A percentile compares a stretch with the other conserved stretches of the same genome.
Evolutionary conservation across 257 asterid genomes (phyloP).

Genomic region (Thymus mandschuricus): DNA sequence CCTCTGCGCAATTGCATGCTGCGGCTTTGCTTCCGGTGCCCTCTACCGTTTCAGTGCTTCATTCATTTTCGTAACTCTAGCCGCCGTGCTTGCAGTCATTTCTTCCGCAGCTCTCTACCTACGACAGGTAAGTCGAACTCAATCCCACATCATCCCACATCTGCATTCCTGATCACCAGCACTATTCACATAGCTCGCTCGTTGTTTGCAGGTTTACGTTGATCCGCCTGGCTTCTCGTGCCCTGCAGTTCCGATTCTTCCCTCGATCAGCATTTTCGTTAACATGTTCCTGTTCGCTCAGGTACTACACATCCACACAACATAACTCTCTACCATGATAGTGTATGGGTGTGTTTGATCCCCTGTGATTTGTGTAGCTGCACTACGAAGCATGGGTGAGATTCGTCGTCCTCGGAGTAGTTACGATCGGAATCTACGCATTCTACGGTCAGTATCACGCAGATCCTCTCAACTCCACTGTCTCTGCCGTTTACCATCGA

Average conservation of each 20-base stretch:
- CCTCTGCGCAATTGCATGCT: constrained; percentile 57
- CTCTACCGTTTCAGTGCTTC: constrained; percentile 67
- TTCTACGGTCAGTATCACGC: constrained; percentile 90
- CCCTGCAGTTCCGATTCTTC: constrained; percentile 85
- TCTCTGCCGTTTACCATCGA: constrained; percentile 66
- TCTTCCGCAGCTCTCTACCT: constrained; percentile 67
- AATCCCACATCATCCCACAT: background rate
- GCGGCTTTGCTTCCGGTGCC: constrained; percentile 74
- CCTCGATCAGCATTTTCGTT: constrained; percentile 78
- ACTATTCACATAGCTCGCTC: background rate
- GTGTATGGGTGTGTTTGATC: background rate
- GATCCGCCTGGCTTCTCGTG: constrained; percentile 84
- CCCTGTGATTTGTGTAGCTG: constrained; percentile 53
- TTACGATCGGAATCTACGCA: constrained; percentile 72
- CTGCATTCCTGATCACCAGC: background rate
- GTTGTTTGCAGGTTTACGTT: constrained; percentile 49
- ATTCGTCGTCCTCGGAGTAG: constrained; percentile 66
- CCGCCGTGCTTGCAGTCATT: constrained; percentile 55
- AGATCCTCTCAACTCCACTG: constrained; percentile 66
- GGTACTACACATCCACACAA: constrained; percentile 47
- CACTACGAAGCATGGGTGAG: constrained; percentile 98
- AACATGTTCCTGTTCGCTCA: constrained; percentile 94
- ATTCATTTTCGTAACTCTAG: constrained; percentile 47
- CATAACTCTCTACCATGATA: background rate
- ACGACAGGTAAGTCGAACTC: constrained; percentile 63